Conservation (phyloP, 1,284 basidiomycete species). For the Grifola frondosa region DNA sequence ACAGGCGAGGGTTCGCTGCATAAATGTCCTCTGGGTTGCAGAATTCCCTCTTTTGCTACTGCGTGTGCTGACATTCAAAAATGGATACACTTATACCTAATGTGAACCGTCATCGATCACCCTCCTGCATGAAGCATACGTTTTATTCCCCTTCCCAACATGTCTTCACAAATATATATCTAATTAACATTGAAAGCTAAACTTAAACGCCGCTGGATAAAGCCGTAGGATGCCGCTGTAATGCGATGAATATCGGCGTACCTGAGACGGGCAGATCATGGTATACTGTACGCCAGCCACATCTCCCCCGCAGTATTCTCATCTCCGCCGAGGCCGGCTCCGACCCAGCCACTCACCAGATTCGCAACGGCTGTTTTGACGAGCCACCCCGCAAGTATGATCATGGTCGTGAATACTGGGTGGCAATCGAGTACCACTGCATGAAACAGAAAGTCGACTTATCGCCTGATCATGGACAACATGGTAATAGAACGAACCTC, state of each 20-base stretch:
- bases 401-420: slow-evolving; percentile 73
- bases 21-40: too few relatives aligned
- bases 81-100: too few relatives aligned
- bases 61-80: too few relatives aligned
- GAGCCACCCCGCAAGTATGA: slow-evolving; percentile 78
- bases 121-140: too few relatives aligned
- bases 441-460: not conserved
- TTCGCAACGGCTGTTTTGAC: slow-evolving; percentile 65
- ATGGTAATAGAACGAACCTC: slow-evolving; percentile 39
- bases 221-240: too few relatives aligned
- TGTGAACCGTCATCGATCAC: too few relatives aligned
- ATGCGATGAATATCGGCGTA: too few relatives aligned
- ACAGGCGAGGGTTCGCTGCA: too few relatives aligned
- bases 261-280: slow-evolving; percentile 43
- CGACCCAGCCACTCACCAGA: slow-evolving; percentile 64
- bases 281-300: slow-evolving; percentile 79
- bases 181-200: not conserved
- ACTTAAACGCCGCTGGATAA: too few relatives aligned
- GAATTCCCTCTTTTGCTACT: too few relatives aligned
- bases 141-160: too few relatives aligned
- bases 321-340: slow-evolving; percentile 51
- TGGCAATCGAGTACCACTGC: slow-evolving; percentile 74
- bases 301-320: slow-evolving; percentile 50
- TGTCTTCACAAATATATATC: not conserved
- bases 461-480: not conserved